Conservation (phyloP, 192 early-diverging fungal genomes). For the Linnemannia schmuckeri region DNA sequence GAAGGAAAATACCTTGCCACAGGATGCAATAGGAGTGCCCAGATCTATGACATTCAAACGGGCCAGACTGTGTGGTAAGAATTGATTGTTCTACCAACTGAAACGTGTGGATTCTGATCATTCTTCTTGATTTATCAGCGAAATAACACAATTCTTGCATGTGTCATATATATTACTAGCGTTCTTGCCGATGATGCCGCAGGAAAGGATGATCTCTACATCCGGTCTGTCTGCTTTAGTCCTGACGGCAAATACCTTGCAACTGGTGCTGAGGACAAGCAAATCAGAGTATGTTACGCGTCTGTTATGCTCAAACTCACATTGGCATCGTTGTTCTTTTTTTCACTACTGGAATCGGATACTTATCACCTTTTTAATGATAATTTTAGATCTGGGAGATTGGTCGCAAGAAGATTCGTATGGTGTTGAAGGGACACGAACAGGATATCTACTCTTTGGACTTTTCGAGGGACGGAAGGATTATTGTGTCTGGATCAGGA, state of each 20-base stretch:
- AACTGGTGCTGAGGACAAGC: slow-evolving; percentile 96
- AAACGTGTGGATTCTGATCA: too few relatives aligned
- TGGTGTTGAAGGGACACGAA: slow-evolving; percentile 87
- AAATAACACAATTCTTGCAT: too few relatives aligned
- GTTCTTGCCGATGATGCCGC: slow-evolving; percentile 82
- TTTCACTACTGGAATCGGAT: neutral
- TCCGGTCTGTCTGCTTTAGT: slow-evolving; percentile 95
- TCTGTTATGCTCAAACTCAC: neutral
- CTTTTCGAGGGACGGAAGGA: slow-evolving; percentile 90
- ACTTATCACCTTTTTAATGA: neutral
- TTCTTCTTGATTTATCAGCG: too few relatives aligned
- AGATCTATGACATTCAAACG: slow-evolving; percentile 86
- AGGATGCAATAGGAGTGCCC: slow-evolving; percentile 93
- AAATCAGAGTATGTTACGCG: slow-evolving; percentile 76
- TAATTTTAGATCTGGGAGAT: slow-evolving; percentile 76
- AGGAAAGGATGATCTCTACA: slow-evolving; percentile 90
- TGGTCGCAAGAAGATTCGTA: slow-evolving; percentile 68
- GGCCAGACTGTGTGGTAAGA: slow-evolving; percentile 79
- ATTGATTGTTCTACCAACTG: neutral
- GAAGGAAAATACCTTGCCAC: slow-evolving; percentile 95
- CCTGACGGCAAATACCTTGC: slow-evolving; percentile 92
- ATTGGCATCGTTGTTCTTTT: neutral
- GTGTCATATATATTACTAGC: slow-evolving; percentile 47
- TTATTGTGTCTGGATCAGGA: slow-evolving; percentile 90
- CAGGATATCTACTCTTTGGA: slow-evolving; percentile 98